phyloP scores from a whole-genome alignment of 257 asterid genomes.

The Jacaranda copaia region DNA sequence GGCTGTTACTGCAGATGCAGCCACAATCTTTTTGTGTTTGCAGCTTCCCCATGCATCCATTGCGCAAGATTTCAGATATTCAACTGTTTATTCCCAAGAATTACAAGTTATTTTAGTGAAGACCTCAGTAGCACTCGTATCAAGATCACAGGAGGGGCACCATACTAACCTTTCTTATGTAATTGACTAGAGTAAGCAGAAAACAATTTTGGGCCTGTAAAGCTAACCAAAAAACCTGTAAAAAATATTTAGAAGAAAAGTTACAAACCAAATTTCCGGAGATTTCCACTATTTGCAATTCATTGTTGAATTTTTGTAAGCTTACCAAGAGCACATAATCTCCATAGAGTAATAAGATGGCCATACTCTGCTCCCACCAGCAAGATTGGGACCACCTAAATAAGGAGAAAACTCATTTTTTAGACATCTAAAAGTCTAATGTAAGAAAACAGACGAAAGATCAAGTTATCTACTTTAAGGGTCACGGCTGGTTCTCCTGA shows the following conservation, averaged over 20 bases:
- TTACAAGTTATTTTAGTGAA: neutral
- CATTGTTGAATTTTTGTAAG: neutral
- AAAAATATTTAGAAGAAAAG: slow-evolving; percentile 8
- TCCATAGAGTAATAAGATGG: slow-evolving; percentile 78
- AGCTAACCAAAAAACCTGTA: slow-evolving; percentile 84
- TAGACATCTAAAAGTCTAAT: neutral
- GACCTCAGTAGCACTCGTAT: neutral
- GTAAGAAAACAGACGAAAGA: neutral
- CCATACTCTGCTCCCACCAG: slow-evolving; percentile 92
- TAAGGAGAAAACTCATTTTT: neutral
- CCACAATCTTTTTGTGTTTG: slow-evolving; percentile 79
- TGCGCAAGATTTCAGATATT: slow-evolving; percentile 50
- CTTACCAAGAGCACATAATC: slow-evolving; percentile 83
- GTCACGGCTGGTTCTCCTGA: slow-evolving; percentile 97
- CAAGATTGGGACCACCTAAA: slow-evolving; percentile 77
- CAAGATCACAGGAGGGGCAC: neutral
- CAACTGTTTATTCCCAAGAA: slow-evolving; percentile 47
- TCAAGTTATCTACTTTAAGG: slow-evolving; percentile 59
- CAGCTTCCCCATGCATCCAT: slow-evolving; percentile 78
- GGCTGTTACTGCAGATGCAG: slow-evolving; percentile 71
- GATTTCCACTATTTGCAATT: neutral
- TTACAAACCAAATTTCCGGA: neutral
- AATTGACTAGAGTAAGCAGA: slow-evolving; percentile 61
- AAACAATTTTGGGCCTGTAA: slow-evolving; percentile 72
- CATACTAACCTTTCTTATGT: slow-evolving; percentile 61